phyloP scores from a whole-genome alignment of 73 alveolate species.

The Paramecium octaurelia region DNA sequence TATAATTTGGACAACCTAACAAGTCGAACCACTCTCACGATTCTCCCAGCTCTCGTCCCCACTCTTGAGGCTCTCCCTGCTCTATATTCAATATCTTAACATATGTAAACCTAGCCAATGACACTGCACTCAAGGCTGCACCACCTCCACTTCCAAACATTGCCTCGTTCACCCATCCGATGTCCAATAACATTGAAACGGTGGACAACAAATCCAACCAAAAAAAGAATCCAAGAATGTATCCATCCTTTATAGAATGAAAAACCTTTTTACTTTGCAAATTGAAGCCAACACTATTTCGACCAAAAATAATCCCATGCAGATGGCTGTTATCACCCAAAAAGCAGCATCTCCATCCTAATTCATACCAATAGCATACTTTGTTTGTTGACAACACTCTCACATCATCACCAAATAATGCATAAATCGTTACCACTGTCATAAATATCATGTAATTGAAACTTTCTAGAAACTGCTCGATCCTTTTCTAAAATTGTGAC shows the following conservation, averaged over 20 bases:
- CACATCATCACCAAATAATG: conserved; percentile 85
- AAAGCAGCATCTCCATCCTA: conserved; percentile 62
- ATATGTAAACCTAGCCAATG: conserved; percentile 47
- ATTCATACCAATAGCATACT: neutral
- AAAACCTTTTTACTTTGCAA: neutral
- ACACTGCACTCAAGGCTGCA: conserved; percentile 66
- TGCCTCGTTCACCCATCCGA: conserved; percentile 80
- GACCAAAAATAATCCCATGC: conserved; percentile 50
- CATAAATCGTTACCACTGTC: conserved; percentile 81
- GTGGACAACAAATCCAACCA: conserved; percentile 93
- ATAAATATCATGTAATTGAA: conserved; percentile 53
- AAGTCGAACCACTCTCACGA: conserved; percentile 62
- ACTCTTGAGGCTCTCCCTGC: conserved; percentile 86
- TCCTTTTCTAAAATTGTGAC: neutral
- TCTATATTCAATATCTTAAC: neutral
- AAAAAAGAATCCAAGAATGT: conserved; percentile 83
- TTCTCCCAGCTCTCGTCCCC: conserved; percentile 66
- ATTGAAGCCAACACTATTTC: conserved; percentile 61
- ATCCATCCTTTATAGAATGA: conserved; percentile 56
- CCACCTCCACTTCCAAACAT: conserved; percentile 69
- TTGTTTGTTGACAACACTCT: conserved; percentile 62
- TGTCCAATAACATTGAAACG: conserved; percentile 83
- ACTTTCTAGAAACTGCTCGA: neutral
- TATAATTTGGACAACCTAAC: conserved; percentile 62
- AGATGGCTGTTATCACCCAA: conserved; percentile 44